These are phyloP conservation scores for Trapa bicornis DNA, from an alignment of 345 rosid species.

Conservation along the genomic window DNA sequence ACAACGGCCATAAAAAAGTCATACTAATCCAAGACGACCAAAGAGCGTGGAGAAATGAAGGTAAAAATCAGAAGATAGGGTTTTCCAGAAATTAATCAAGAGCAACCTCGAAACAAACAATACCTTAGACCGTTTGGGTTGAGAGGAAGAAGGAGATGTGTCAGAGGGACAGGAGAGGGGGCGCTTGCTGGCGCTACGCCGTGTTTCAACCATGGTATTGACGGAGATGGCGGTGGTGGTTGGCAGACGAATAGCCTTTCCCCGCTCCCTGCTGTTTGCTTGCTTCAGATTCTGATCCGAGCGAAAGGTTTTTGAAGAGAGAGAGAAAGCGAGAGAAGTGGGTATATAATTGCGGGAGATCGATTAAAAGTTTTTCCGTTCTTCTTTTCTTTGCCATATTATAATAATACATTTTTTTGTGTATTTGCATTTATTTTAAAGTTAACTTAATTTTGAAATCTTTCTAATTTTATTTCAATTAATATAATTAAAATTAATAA, in stretches of 20 bases:
- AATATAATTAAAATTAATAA: no score
- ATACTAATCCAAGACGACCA: neutral
- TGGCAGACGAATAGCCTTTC: neutral
- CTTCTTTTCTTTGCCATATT: neutral
- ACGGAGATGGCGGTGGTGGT: neutral
- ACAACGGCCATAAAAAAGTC: neutral
- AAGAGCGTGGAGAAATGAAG: neutral
- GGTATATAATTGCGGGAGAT: conserved; percentile 21
- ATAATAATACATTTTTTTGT: no score
- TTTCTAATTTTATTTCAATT: no score
- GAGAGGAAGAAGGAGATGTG: conserved; percentile 30
- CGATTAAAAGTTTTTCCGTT: conserved; percentile 4
- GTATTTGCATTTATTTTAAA: no score
- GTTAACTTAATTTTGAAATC: no score
- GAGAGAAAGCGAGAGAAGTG: conserved; percentile 3
- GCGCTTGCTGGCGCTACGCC: conserved; percentile 90
- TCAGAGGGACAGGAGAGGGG: conserved; percentile 40
- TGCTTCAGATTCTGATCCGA: neutral
- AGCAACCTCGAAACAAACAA: neutral
- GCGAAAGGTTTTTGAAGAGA: no score
- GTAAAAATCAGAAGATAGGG: neutral
- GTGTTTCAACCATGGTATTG: conserved; percentile 71
- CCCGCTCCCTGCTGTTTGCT: neutral
- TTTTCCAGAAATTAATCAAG: neutral
- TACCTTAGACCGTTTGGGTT: conserved; percentile 69